Percentiles rank a stretch among this genome's conserved stretches.
These are phyloP conservation scores for Candolleomyces eurysporus DNA, from an alignment of 768 basidiomycete genomes.

Conservation along the genomic window DNA sequence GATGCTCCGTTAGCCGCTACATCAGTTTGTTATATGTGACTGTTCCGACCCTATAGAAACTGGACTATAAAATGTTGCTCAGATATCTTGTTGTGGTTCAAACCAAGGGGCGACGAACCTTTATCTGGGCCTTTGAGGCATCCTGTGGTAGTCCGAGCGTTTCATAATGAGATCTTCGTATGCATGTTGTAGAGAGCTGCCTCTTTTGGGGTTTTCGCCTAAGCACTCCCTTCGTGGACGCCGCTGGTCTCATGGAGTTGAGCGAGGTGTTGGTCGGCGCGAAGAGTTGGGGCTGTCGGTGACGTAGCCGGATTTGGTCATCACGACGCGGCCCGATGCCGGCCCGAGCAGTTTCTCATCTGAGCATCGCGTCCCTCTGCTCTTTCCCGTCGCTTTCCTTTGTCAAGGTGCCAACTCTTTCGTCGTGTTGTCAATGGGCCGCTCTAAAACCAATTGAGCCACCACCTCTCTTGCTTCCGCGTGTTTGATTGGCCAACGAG, in stretches of 20 bases:
- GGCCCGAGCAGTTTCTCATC: no score
- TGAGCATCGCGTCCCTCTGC: no score
- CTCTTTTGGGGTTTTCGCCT: not conserved
- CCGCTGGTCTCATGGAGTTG: not conserved
- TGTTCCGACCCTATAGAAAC: conserved; percentile 37
- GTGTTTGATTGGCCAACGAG: no score
- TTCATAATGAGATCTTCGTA: conserved; percentile 33
- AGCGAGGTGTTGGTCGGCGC: no score
- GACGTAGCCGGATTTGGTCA: no score
- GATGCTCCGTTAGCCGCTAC: not conserved
- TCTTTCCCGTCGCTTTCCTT: no score
- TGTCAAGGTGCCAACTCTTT: no score
- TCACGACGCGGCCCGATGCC: no score
- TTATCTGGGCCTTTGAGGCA: conserved; percentile 43
- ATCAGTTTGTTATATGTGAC: not conserved
- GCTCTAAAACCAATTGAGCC: no score
- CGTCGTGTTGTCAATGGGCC: no score
- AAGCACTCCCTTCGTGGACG: not conserved
- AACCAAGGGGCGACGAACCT: conserved; percentile 22
- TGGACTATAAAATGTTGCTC: conserved; percentile 28
- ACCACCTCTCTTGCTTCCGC: no score
- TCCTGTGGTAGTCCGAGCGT: conserved; percentile 36
- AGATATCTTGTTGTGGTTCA: not conserved
- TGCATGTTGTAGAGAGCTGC: conserved; percentile 22
- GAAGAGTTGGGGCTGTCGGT: no score